These are phyloP conservation scores for Ustilago bromivora DNA, from an alignment of 1,284 basidiomycete species.

Conservation along the genomic window DNA sequence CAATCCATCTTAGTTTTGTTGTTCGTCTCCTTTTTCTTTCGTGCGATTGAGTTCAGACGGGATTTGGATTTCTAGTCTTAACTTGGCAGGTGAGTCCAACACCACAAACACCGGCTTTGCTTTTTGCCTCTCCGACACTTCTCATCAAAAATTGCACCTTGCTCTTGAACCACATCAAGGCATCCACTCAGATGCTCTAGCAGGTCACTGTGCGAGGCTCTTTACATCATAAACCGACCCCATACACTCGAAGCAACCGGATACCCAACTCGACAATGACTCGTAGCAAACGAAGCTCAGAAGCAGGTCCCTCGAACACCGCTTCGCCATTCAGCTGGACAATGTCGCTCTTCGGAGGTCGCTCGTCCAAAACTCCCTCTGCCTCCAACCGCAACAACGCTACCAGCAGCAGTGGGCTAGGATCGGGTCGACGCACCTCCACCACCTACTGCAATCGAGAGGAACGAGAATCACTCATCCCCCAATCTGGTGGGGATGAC, in stretches of 20 bases:
- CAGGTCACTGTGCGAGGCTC: background rate
- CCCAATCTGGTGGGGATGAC: conserved; percentile 26
- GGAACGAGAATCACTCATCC: conserved; percentile 33
- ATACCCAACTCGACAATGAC: conserved; percentile 1
- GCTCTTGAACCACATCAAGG: background rate
- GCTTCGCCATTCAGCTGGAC: conserved; percentile 27
- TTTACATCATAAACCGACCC: background rate
- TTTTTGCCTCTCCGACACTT: no score
- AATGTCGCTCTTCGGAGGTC: conserved; percentile 38
- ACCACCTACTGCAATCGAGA: conserved; percentile 15
- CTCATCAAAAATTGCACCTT: background rate
- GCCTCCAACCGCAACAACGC: background rate
- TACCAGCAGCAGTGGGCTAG: background rate
- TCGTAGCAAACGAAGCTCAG: background rate
- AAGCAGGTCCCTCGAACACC: conserved; percentile 25
- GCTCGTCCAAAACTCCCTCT: conserved; percentile 7
- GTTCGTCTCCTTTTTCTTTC: no score
- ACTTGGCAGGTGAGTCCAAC: conserved; percentile 12
- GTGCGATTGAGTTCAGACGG: no score
- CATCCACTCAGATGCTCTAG: conserved; percentile 1
- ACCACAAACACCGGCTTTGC: background rate
- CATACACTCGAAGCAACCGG: background rate
- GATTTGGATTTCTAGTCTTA: background rate
- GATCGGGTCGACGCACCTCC: conserved; percentile 25
- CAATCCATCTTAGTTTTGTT: no score